Percentiles rank a stretch among this genome's conserved stretches.
These are phyloP conservation scores for Leccinellum albellum DNA, from an alignment of 768 basidiomycete genomes.

Conservation along the genomic window DNA sequence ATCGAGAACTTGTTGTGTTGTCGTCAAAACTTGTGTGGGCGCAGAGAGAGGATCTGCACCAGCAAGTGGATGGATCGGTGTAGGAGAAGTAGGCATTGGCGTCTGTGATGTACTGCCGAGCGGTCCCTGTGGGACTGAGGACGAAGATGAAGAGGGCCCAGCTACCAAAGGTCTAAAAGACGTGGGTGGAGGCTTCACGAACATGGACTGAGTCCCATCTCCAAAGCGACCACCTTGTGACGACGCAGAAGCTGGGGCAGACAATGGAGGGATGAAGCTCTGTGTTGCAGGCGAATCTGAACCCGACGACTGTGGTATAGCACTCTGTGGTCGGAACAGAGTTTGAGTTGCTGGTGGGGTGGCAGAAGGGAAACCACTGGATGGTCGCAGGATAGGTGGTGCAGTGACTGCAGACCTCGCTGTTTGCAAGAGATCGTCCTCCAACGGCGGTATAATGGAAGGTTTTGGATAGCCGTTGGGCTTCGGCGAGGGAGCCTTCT, in stretches of 20 bases:
- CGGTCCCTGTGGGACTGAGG: constrained; percentile 23
- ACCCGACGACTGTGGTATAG: constrained; percentile 46
- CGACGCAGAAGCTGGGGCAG: constrained; percentile 39
- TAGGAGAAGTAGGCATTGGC: constrained; percentile 1
- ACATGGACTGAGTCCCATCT: constrained; percentile 82
- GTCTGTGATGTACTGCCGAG: constrained; percentile 11
- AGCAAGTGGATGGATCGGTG: constrained; percentile 19
- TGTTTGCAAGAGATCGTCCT: constrained; percentile 48
- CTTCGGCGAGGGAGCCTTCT: constrained; percentile 48
- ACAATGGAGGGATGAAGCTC: constrained; percentile 16
- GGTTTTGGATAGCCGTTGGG: constrained; percentile 58
- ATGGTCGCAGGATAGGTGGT: constrained; percentile 19
- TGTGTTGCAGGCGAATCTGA: constrained; percentile 50
- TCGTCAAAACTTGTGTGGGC: constrained; percentile 5
- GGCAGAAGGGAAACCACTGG: constrained; percentile 18
- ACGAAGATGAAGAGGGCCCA: constrained; percentile 36
- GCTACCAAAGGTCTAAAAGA: constrained; percentile 33
- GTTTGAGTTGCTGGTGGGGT: constrained; percentile 18
- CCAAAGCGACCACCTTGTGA: constrained; percentile 63
- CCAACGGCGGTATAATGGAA: constrained; percentile 55
- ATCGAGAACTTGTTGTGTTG: constrained; percentile 42
- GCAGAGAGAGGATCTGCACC: constrained; percentile 11
- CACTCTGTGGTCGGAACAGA: constrained; percentile 26
- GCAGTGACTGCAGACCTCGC: constrained; percentile 18
- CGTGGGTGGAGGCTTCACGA: constrained; percentile 49